Base-by-base conservation (phyloP, 2,329 filamentous ascomycete species). In the Plenodomus lindquistii region DNA sequence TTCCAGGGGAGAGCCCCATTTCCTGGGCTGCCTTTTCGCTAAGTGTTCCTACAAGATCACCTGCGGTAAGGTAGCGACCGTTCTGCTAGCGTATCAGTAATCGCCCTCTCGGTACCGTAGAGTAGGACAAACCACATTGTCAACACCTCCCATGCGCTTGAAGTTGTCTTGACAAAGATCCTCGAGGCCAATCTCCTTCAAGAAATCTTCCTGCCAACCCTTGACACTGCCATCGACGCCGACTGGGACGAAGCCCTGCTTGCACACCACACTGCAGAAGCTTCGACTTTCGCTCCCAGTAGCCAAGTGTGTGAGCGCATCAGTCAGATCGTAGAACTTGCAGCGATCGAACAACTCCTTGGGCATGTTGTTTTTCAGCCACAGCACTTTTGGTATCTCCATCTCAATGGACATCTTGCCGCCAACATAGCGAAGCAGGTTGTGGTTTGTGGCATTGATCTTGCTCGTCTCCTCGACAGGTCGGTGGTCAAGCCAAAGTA, bases 371-470 rank as follows among this genome's bases (percentile, higher is more conserved):
- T 96, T 96, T 82, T 97, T 97, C 69, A 99, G 81, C 94, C 94
- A 99, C 48, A 97, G 81, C 1, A 97, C 90, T 77, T 99, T 99
- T 56, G 94, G 94, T 46, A 99, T 95, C 73, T 99, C 94, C 94
- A 99, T 99, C 79, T 99, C 94, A 58, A 97, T 93, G 71, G 91
- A 96, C 94, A 99, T 99, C 71, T 88, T 93, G 55, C 94, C 94
- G 61, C 94, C 94, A 16, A 99, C 94, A 69, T 99, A 99, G 66
- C 91, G 88, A 50, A 99, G 84, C 44, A 99, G 80, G 73, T 95
- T 94, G 79, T 99, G 94, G 44, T 86, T 82, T 2, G 94, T 97
- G 45, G 85, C 85, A 73, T 99, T 99, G 77, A 99, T 96, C 76
- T 89, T 88, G 55, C 89, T 86, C 0, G 93, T 95, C 80, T 99